phyloP scores from a whole-genome alignment of 768 basidiomycete species.

The Cubamyces sp. region DNA sequence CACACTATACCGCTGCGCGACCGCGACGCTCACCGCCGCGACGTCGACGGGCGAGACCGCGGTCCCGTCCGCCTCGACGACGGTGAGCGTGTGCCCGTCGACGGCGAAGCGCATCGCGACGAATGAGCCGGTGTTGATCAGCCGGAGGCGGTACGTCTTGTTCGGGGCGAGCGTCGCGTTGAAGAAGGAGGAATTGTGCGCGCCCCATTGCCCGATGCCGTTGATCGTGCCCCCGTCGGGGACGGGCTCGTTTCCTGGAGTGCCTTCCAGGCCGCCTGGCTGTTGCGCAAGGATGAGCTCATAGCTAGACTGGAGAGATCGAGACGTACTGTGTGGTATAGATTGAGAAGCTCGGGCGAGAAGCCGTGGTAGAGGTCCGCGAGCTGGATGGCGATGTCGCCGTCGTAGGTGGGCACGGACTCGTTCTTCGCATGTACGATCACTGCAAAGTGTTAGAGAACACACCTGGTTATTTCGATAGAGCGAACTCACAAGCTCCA shows the following conservation, averaged over 20 bases:
- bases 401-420: slow-evolving; percentile 42
- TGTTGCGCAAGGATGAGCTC: neutral
- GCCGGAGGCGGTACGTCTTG: slow-evolving; percentile 47
- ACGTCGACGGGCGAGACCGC: slow-evolving; percentile 44
- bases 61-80: slow-evolving; percentile 55
- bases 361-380: slow-evolving; percentile 39
- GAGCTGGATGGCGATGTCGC: slow-evolving; percentile 46
- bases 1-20: slow-evolving; percentile 57
- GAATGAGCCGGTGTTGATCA: slow-evolving; percentile 53
- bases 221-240: slow-evolving; percentile 40
- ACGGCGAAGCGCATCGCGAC: slow-evolving; percentile 49
- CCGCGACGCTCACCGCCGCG: slow-evolving; percentile 43
- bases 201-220: slow-evolving; percentile 39
- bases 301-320: neutral
- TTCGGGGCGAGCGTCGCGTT: slow-evolving; percentile 40
- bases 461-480: neutral
- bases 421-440: slow-evolving; percentile 46
- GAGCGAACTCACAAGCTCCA: slow-evolving; percentile 38
- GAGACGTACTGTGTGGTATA: slow-evolving; percentile 30
- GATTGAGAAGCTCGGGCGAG: slow-evolving; percentile 32
- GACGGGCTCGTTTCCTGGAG: slow-evolving; percentile 40
- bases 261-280: slow-evolving; percentile 37
- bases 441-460: slow-evolving; percentile 22
- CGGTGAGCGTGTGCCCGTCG: slow-evolving; percentile 48
- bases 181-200: slow-evolving; percentile 22